A percentile compares a stretch with the other conserved stretches of the same genome.
Conservation (phyloP, 2,329 filamentous ascomycete genomes). For the Fusarium domesticum region DNA sequence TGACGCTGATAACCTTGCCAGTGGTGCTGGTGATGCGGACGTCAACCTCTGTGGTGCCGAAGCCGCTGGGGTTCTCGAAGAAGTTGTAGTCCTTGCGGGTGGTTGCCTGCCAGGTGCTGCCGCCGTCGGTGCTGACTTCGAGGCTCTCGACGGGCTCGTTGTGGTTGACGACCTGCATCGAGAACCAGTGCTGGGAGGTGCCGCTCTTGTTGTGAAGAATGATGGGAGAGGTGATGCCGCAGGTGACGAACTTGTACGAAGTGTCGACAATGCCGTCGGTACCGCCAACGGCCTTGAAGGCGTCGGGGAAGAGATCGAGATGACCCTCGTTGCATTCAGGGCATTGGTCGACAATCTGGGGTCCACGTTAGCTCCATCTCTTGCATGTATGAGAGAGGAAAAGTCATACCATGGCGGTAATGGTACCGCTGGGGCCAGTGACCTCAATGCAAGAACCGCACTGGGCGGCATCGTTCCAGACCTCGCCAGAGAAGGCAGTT, state of each 20-base stretch:
- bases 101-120: slow-evolving; percentile 56
- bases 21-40: slow-evolving; percentile 53
- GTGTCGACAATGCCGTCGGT: slow-evolving; percentile 37
- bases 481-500: slow-evolving; percentile 57
- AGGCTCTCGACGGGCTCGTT: slow-evolving; percentile 54
- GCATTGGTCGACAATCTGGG: slow-evolving; percentile 45
- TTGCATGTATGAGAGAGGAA: rapidly evolving
- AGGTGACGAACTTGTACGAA: slow-evolving; percentile 38
- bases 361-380: not conserved
- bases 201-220: slow-evolving; percentile 45
- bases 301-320: slow-evolving; percentile 45
- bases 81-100: slow-evolving; percentile 56
- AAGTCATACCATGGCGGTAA: slow-evolving; percentile 60
- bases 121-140: slow-evolving; percentile 60
- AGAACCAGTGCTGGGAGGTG: slow-evolving; percentile 42
- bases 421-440: slow-evolving; percentile 52
- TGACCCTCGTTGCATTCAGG: slow-evolving; percentile 41
- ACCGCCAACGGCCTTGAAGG: slow-evolving; percentile 38
- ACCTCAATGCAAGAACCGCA: slow-evolving; percentile 63
- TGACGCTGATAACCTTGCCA: slow-evolving; percentile 51
- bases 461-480: slow-evolving; percentile 53
- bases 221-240: slow-evolving; percentile 42
- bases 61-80: slow-evolving; percentile 58
- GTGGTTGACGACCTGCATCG: slow-evolving; percentile 60
- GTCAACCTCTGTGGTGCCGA: slow-evolving; percentile 51